phyloP scores from a whole-genome alignment of 73 alveolate species.

The Paramecium pentaurelia region DNA sequence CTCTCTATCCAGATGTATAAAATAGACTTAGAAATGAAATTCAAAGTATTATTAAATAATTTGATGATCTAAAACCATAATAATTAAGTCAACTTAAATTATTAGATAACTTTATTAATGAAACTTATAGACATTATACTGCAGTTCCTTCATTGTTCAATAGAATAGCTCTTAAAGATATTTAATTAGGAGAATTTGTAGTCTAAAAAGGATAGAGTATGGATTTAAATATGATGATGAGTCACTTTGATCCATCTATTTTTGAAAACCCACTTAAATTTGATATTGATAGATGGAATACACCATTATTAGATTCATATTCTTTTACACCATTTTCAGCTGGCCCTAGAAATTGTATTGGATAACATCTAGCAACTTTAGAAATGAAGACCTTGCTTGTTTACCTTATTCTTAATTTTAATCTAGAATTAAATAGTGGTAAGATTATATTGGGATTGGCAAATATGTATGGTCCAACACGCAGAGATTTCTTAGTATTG shows the following conservation, averaged over 20 bases:
- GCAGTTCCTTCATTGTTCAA: background rate
- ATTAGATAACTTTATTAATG: slow-evolving; percentile 1
- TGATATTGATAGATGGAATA: slow-evolving; percentile 22
- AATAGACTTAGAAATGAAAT: background rate
- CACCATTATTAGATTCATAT: background rate
- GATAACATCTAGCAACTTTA: slow-evolving; percentile 32
- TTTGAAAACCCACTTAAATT: slow-evolving; percentile 17
- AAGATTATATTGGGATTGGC: background rate
- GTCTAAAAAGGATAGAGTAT: slow-evolving; percentile 31
- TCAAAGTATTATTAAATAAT: background rate
- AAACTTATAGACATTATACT: background rate
- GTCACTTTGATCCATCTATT: background rate
- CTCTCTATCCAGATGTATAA: background rate
- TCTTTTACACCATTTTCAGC: slow-evolving; percentile 44
- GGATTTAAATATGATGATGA: slow-evolving; percentile 18
- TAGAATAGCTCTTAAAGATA: slow-evolving; percentile 12
- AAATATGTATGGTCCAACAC: slow-evolving; percentile 32
- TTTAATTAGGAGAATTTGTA: background rate
- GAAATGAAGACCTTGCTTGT: slow-evolving; percentile 38
- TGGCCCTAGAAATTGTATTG: slow-evolving; percentile 58
- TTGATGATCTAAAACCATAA: background rate
- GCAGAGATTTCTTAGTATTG: slow-evolving; percentile 27
- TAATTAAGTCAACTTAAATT: background rate
- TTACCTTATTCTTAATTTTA: background rate
- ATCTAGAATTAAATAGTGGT: background rate